Evolutionary conservation across 1,284 basidiomycete genomes (phyloP), one percentile per base, ranked within the genome.

Genomic region (Stygiomarasmius scandens): DNA sequence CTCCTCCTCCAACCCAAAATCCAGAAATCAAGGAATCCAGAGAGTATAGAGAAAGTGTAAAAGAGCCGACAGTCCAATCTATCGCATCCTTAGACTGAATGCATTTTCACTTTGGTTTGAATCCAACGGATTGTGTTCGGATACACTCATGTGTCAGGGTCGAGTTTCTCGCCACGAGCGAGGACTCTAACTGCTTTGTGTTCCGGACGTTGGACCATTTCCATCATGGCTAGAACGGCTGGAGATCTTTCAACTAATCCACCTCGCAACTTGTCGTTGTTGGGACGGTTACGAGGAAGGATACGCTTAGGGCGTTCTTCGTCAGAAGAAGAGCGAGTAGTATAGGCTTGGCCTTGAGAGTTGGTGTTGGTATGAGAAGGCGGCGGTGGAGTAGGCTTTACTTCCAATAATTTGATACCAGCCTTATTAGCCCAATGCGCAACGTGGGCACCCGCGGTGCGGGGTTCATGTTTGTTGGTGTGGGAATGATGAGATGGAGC

Each of bases 81-180:
- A 47, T 47, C 25, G 12, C 45, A 25, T 47, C 25, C 25, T 47
- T 23, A 32, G 29, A 5, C 12, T 32, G 29, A 32, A 32, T 32
- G 29, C 29, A 32, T 32, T 32, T 32, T 32, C 29, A 32, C 5
- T 32, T 32, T 32, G 29, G 29, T 32, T 32, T 32, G 29, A 12
- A 32, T 12, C 29, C 29, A 32, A 12, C 29, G 29, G n/a, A n/a
- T n/a, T n/a, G n/a, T n/a, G n/a, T n/a, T n/a, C n/a, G n/a, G n/a
- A n/a, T n/a, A n/a, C n/a, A n/a, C 36, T 56, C 24, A 56, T 9
- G 55, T 56, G 29, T 56, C 55, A 6, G 75, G 73, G 44, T 92
- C 89, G 58, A 92, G 74, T 71, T 91, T 91, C 77, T 92, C 90
- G 36, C 90, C 90, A 14, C 90, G 80, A 4, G 90, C 88, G 55